phyloP scores from a whole-genome alignment of 1,284 basidiomycete species.

The Ceratobasidium sp. region DNA sequence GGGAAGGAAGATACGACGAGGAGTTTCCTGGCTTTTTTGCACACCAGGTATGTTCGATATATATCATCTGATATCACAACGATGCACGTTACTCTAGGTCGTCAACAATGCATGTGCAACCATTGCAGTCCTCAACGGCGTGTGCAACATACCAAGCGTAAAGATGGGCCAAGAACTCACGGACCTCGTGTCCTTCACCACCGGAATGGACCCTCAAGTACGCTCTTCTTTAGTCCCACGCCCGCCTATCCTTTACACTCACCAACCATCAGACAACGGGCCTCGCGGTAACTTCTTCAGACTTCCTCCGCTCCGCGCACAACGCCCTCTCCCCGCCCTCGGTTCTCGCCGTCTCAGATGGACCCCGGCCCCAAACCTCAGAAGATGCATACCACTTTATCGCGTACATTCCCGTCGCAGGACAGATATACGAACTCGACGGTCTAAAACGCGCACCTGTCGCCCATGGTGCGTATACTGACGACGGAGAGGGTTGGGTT shows the following conservation, averaged over 20 bases:
- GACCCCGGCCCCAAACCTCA: slow-evolving; percentile 65
- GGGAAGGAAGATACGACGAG: slow-evolving; percentile 70
- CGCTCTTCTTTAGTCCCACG: slow-evolving; percentile 42
- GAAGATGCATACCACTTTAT: slow-evolving; percentile 96
- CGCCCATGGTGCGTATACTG: slow-evolving; percentile 76
- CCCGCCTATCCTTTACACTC: neutral
- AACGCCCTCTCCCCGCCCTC: slow-evolving; percentile 91
- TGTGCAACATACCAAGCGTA: slow-evolving; percentile 86
- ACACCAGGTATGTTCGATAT: slow-evolving; percentile 69
- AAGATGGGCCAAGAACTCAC: slow-evolving; percentile 74
- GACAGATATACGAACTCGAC: slow-evolving; percentile 89
- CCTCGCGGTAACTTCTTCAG: slow-evolving; percentile 85
- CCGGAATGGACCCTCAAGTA: slow-evolving; percentile 82
- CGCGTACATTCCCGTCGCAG: slow-evolving; percentile 85
- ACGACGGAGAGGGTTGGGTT: slow-evolving; percentile 80
- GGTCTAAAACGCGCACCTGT: slow-evolving; percentile 82
- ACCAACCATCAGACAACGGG: slow-evolving; percentile 67
- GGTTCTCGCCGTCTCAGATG: slow-evolving; percentile 75
- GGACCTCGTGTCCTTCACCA: slow-evolving; percentile 80
- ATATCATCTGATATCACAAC: neutral
- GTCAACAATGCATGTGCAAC: slow-evolving; percentile 96
- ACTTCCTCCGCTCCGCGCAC: slow-evolving; percentile 85
- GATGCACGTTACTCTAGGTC: slow-evolving; percentile 57
- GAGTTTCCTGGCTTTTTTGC: slow-evolving; percentile 89
- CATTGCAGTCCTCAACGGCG: slow-evolving; percentile 89